Conservation (phyloP, 148 eudicot genomes). For the Gaultheria prostrata region DNA sequence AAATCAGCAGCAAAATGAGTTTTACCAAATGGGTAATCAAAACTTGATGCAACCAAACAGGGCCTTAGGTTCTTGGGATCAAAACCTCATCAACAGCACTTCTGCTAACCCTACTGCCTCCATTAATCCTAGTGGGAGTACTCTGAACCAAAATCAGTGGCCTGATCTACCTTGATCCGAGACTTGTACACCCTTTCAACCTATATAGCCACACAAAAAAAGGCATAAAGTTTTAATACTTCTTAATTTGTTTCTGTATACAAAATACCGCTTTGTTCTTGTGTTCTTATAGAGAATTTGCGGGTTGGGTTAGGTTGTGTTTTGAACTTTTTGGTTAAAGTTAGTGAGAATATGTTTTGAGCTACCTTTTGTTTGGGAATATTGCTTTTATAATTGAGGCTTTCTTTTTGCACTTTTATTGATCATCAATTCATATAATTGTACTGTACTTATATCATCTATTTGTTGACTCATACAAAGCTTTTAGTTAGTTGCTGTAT, state of each 20-base stretch:
- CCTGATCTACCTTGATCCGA: constrained; percentile 16
- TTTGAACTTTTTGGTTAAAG: constrained; percentile 20
- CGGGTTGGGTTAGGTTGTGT: constrained; percentile 17
- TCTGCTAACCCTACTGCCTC: background rate
- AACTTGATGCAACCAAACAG: constrained; percentile 14
- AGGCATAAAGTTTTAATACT: background rate
- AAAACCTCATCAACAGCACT: background rate
- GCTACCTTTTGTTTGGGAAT: constrained; percentile 3
- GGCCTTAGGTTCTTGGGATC: constrained; percentile 6
- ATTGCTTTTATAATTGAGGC: background rate
- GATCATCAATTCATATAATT: background rate
- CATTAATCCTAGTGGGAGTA: constrained; percentile 3
- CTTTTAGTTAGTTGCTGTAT: constrained; percentile 1
- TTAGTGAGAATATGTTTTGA: constrained; percentile 10
- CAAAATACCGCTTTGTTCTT: background rate
- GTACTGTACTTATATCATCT: background rate
- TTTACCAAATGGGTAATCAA: constrained; percentile 21
- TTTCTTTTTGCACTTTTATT: background rate
- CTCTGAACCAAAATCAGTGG: constrained; percentile 17
- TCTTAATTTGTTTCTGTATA: background rate
- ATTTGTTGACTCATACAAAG: background rate
- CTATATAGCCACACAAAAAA: constrained; percentile 1
- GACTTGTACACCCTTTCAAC: constrained; percentile 1
- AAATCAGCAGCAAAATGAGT: constrained; percentile 18
- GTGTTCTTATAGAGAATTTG: constrained; percentile 10